Evolutionary conservation across 805 yeast genomes (phyloP), one percentile per base, ranked within the genome.

Genomic region (Priceomyces castillae): DNA sequence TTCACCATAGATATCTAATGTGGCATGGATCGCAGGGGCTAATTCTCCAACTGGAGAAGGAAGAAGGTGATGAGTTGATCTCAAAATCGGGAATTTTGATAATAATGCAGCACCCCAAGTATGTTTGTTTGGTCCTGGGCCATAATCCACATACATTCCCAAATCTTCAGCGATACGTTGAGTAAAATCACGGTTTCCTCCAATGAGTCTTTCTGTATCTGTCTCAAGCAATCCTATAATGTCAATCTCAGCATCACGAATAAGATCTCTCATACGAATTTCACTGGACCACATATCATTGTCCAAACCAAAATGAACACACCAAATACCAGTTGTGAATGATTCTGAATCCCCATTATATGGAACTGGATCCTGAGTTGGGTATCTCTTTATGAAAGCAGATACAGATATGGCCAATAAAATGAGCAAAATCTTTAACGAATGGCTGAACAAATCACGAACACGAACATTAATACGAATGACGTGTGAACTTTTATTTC

Each of bases 251-350:
- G 95, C 82, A 54, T 92, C 98, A 46, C 69, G 72, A 46, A 94
- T 80, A 40, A 92, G 76, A 51, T 85, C 84, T 46, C 84, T 72
- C 96, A 94, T 92, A 51, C 97, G 78, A 34, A 80, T 82, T 65
- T 94, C 97, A 50, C 90, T 80, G 0, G 95, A 92, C 99, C 99
- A 94, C 94, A 94, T 85, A 60, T 90, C 96, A 63, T 94, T 94
- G 62, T 94, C 99, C 40, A 94, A 75, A 18, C 97, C 99, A 61
- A 94, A 94, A 68, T 94, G 99, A 50, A 94, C 84, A 17, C 98
- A 92, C 99, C 99, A 94, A 48, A 94, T 90, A 61, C 98, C 99
- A 2, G 97, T 90, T 1, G 97, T 90, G 54, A 94, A 78, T 3
- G 87, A 62, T 52, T 82, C 78, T 2, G 87, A 75, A n/a, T 74